Conservation (phyloP, 306 rosid species). For the barrel medic (Medicago truncatula) region DNA sequence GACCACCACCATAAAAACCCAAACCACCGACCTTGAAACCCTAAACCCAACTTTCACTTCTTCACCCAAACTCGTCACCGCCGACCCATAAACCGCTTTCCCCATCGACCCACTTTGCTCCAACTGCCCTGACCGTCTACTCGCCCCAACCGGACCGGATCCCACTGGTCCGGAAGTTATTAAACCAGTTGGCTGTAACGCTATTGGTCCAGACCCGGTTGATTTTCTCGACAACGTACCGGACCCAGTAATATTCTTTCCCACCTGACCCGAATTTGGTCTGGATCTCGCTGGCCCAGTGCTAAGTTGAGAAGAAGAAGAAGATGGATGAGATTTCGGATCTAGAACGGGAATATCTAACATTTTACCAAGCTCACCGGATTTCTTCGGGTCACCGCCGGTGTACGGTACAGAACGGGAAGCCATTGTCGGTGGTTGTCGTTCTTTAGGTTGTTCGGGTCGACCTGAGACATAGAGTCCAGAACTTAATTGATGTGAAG, state of each 20-base stretch:
- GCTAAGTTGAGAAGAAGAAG: constrained; percentile 71
- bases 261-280: constrained; percentile 67
- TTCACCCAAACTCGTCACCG: constrained; percentile 78
- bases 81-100: constrained; percentile 73
- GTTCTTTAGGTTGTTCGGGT: constrained; percentile 82
- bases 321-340: constrained; percentile 61
- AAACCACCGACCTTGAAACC: constrained; percentile 79
- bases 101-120: constrained; percentile 55
- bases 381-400: constrained; percentile 94
- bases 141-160: constrained; percentile 61
- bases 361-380: constrained; percentile 94
- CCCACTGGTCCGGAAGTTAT: constrained; percentile 85
- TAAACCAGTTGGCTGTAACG: constrained; percentile 69
- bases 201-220: constrained; percentile 78
- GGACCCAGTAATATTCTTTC: constrained; percentile 54
- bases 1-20: constrained; percentile 75
- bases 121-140: constrained; percentile 58
- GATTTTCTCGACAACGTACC: constrained; percentile 64
- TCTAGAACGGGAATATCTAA: constrained; percentile 68
- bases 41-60: constrained; percentile 69
- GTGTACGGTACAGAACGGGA: constrained; percentile 90
- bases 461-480: constrained; percentile 95
- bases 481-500: constrained; percentile 88
- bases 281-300: constrained; percentile 87
- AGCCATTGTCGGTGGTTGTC: constrained; percentile 83